Base-by-base conservation (phyloP, 306 rosid genomes). In the Cyclanthera cordifolia region DNA sequence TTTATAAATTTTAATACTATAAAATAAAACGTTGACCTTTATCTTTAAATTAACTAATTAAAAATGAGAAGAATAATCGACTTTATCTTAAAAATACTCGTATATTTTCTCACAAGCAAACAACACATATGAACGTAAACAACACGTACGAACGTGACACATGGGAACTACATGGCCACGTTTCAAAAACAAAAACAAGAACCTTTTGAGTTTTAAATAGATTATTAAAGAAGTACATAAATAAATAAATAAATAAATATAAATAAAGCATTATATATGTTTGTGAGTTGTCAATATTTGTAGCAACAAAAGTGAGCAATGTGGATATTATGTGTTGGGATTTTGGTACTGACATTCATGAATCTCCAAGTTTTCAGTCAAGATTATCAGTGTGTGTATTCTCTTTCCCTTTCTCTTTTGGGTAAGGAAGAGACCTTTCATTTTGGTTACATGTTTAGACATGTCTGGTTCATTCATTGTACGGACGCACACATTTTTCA, bases 311-410 rank as follows among this genome's bases (percentile, higher is more conserved):
- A 76, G 77, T 75, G 73, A 93, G 82, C 90, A 86, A 28, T 61
- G 71, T 71, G 73, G 88, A 91, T 91, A 81, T 53, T 27, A 47
- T 59, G 76, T 83, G 88, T 85, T 84, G 95, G 91, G 80, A 79
- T 84, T 78, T 76, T 67, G 51, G 49, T 79, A 78, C 83, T 76
- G 85, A 85, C 84, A 83, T 88, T 86, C 88, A 88, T 78, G 90
- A 91, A 83, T 47, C 89, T 85, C 86, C 79, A 53, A 45, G 24
- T 13, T 72, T 56, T 77, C 17, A 48, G 65, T 72, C 73, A 59
- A 67, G 55, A 39, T 63, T 53, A 74, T 58, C 46, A 43, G 20
- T 48, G 48, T 34, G 57, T 61, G 21, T 8, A 5, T 39, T 55
- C 1, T 47, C 14, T 14, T 12, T 14, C 13, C 12, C 72, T 10